Base-by-base conservation (phyloP, 2,329 filamentous ascomycete species). In the Drechslerella coelobrocha region DNA sequence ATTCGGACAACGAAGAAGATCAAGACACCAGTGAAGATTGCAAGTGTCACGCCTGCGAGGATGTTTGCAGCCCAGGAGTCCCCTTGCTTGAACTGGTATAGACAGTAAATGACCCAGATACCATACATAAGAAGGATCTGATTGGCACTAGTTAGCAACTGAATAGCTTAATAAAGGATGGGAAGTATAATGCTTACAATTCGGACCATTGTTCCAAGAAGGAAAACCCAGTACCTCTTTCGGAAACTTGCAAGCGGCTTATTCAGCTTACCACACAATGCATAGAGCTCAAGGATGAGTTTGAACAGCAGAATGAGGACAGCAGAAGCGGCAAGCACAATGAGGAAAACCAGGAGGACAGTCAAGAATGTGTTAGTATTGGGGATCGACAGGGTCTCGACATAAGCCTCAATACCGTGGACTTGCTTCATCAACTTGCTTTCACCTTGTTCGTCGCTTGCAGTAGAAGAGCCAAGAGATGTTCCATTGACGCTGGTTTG, bases 311-410 rank as follows among this genome's bases (percentile, higher is more conserved):
- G 83, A 74, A 97, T 92, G 24, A 90, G 87, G 23, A 96, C 89
- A 45, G 90, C 88, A 73, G 97, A 93, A 31, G 85, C 85, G 2
- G 87, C 92, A 73, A 97, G 86, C 56, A 95, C 83, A 73, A 96
- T 94, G 72, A 91, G 90, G 71, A 96, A 93, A 68, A 97, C 82
- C 55, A 97, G 82, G 1, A 97, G 84, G 2, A 96, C 88, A 0
- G 91, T 97, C 92, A 99, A 96, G 81, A 97, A 97, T 1, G 91
- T 92, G 81, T 97, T 96, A 52, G 90, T 87, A 75, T 89, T 86
- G 17, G 94, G 94, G 57, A 97, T 92, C 45, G 86, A 87, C 63
- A 96, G 84, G 78, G 92, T 84, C 77, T 96, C 87, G n/a, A 88
- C 89, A 76, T 89, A 96, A 27, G 86, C 90, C 78, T 92, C 85